phyloP scores from a whole-genome alignment of 495 filamentous ascomycete species.

The Rostrohypoxylon terebratum region DNA sequence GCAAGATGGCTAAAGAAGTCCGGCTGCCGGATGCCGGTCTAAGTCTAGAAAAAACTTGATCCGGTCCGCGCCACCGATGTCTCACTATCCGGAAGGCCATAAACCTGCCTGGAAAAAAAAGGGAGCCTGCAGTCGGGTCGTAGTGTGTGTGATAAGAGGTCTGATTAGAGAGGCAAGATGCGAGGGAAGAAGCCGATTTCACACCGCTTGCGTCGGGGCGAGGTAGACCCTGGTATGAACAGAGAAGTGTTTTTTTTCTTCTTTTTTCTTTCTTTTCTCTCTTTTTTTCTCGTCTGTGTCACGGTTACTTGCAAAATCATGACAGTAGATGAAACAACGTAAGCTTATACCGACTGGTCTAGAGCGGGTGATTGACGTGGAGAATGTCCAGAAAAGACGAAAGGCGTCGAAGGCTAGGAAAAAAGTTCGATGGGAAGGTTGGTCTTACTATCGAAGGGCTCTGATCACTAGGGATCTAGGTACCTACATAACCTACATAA shows the following conservation, averaged over 20 bases:
- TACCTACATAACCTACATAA: too few relatives aligned
- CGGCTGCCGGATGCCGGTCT: constrained; percentile 34
- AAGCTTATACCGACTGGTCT: not conserved
- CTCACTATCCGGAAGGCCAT: constrained; percentile 34
- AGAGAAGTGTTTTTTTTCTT: not conserved
- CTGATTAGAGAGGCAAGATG: constrained; percentile 40
- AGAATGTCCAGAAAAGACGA: constrained; percentile 9
- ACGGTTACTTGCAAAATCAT: constrained; percentile 20
- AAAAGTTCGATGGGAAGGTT: constrained; percentile 6
- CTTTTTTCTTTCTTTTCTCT: not conserved
- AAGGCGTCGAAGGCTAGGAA: not conserved
- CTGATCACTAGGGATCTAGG: not conserved
- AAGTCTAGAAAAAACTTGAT: constrained; percentile 9
- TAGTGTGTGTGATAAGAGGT: constrained; percentile 33
- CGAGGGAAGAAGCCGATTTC: constrained; percentile 40
- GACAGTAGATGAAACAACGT: constrained; percentile 11
- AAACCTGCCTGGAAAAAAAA: constrained; percentile 20
- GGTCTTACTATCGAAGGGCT: not conserved
- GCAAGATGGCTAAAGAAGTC: not conserved
- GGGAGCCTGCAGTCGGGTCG: constrained; percentile 42
- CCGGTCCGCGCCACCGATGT: constrained; percentile 42
- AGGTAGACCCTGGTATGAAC: constrained; percentile 7
- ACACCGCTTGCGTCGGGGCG: constrained; percentile 35
- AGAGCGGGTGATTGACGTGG: constrained; percentile 12
- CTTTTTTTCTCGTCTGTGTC: constrained; percentile 17